These are phyloP conservation scores for Coniochaeta prunicola DNA, from an alignment of 2,329 filamentous ascomycete species.

Conservation along the genomic window DNA sequence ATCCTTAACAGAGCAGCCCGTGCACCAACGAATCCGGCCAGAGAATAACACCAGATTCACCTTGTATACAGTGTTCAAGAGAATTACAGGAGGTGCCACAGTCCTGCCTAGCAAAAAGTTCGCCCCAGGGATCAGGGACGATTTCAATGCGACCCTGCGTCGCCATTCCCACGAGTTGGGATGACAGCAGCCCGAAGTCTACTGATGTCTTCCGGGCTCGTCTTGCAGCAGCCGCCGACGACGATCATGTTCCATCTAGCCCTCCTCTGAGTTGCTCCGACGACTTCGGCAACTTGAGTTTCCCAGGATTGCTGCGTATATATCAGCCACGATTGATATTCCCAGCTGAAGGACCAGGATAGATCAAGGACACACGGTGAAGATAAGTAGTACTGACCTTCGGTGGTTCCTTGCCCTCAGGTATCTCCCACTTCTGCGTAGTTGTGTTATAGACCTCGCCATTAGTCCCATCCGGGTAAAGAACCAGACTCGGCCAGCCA, in stretches of 20 bases:
- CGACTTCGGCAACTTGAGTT: conserved; percentile 31
- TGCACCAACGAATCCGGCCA: too few relatives aligned
- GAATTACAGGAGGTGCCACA: too few relatives aligned
- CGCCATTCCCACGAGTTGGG: too few relatives aligned
- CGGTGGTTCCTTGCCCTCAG: conserved; percentile 17
- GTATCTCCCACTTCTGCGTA: conserved; percentile 51
- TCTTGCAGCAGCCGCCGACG: conserved; percentile 47
- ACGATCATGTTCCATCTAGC: conserved; percentile 38
- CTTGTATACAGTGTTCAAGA: too few relatives aligned
- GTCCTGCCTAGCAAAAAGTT: too few relatives aligned
- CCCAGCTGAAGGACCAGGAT: not conserved
- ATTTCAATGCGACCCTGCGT: too few relatives aligned
- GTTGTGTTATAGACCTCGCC: conserved; percentile 60
- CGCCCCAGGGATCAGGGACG: too few relatives aligned
- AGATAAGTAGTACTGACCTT: conserved; percentile 13
- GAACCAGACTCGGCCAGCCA: conserved; percentile 45
- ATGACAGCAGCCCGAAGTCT: conserved; percentile 1
- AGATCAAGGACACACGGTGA: not conserved
- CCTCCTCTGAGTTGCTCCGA: conserved; percentile 25
- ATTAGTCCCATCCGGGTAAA: conserved; percentile 64
- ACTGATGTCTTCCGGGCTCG: conserved; percentile 22
- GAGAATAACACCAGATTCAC: too few relatives aligned
- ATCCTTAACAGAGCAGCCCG: too few relatives aligned
- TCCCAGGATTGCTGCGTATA: conserved; percentile 34
- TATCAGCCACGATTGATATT: not conserved